Evolutionary conservation across 768 basidiomycete genomes (phyloP).

Genomic region (Strobilomyces dryophilus): DNA sequence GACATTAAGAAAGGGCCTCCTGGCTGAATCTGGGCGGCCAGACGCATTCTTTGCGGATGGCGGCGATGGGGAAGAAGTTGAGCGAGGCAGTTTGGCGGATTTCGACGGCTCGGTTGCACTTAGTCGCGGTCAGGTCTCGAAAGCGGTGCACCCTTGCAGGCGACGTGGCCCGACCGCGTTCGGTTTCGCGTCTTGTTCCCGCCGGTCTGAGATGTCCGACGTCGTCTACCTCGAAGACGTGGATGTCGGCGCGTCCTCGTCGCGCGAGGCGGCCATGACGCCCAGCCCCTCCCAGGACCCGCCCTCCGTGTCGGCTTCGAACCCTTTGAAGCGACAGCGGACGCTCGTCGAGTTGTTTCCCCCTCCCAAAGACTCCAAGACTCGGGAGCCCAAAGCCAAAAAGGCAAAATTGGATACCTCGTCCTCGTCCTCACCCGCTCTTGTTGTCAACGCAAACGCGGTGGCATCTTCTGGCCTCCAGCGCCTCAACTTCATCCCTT

Average conservation of each 20-base stretch:
- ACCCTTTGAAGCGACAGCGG: slow-evolving; percentile 49
- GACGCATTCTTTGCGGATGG: slow-evolving; percentile 52
- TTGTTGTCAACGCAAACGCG: slow-evolving; percentile 8
- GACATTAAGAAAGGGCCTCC: slow-evolving; percentile 34
- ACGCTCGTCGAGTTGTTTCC: slow-evolving; percentile 65
- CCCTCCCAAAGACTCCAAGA: slow-evolving; percentile 27
- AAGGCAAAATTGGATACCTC: slow-evolving; percentile 40
- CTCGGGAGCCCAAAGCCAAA: slow-evolving; percentile 38
- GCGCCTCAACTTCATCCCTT: slow-evolving; percentile 62
- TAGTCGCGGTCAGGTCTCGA: slow-evolving; percentile 1
- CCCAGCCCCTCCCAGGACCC: slow-evolving; percentile 24
- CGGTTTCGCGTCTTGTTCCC: slow-evolving; percentile 11
- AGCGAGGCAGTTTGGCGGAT: slow-evolving; percentile 67
- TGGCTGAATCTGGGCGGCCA: slow-evolving; percentile 46
- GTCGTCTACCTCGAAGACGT: slow-evolving; percentile 47
- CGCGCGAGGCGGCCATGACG: slow-evolving; percentile 9
- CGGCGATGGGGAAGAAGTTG: slow-evolving; percentile 73
- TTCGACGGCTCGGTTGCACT: slow-evolving; percentile 3
- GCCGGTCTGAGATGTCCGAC: slow-evolving; percentile 20
- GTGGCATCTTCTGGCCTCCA: slow-evolving; percentile 19
- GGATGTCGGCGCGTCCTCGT: slow-evolving; percentile 21
- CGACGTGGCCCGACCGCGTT: slow-evolving; percentile 1
- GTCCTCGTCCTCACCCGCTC: slow-evolving; percentile 15
- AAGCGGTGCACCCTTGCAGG: slow-evolving; percentile 9
- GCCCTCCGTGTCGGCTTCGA: slow-evolving; percentile 19